Conservation (phyloP, 352 stramenopile species). For the Blastocystis sp. region DNA sequence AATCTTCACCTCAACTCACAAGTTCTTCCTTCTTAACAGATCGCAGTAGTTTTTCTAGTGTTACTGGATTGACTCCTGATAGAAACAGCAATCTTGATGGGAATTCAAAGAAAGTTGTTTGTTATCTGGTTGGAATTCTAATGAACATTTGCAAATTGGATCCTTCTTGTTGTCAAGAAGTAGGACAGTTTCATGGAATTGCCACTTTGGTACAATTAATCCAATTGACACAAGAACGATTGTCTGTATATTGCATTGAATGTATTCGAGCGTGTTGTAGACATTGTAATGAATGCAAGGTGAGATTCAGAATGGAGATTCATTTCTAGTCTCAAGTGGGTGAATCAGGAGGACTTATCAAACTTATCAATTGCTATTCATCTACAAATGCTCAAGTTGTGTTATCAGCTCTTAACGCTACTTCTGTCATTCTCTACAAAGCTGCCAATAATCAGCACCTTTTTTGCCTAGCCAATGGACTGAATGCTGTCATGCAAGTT, state of each 20-base stretch:
- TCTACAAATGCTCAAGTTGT: not conserved
- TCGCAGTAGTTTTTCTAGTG: not conserved
- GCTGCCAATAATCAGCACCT: not conserved
- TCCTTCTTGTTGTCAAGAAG: not conserved
- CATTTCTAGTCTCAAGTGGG: not conserved
- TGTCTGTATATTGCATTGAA: constrained; percentile 37
- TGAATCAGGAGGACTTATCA: not conserved
- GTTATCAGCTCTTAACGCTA: not conserved
- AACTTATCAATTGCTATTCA: constrained; percentile 31
- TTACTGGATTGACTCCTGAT: no score
- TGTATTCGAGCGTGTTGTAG: constrained; percentile 9
- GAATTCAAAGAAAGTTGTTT: constrained; percentile 6
- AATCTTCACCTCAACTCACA: not conserved
- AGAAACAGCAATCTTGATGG: not conserved
- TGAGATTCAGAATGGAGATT: not conserved
- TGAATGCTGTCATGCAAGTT: constrained; percentile 51
- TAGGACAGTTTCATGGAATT: constrained; percentile 4
- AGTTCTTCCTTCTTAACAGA: not conserved
- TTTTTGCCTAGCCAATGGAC: constrained; percentile 20
- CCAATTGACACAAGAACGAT: not conserved
- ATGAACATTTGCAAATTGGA: constrained; percentile 22
- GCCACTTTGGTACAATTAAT: constrained; percentile 3
- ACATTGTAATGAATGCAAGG: not conserved
- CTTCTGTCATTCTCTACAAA: not conserved
- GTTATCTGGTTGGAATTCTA: constrained; percentile 32